Evolutionary conservation across 148 eudicot genomes (phyloP), one percentile per base, ranked within the genome.

Genomic region (Camellia granthamiana): DNA sequence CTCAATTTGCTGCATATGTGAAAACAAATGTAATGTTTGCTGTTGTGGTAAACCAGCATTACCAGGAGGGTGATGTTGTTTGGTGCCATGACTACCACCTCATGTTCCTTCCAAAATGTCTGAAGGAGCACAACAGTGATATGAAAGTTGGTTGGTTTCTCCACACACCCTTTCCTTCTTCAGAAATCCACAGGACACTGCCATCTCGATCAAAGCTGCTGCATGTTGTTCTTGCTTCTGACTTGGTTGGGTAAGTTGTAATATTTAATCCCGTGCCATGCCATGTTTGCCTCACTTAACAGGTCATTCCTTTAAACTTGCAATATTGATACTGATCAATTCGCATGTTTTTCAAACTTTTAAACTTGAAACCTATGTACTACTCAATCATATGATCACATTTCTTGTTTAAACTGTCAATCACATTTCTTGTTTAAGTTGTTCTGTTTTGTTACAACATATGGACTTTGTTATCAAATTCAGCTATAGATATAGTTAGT

Each of bases 11-110:
- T 23, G 98, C 98, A 41, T 94, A 94, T 84, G 78, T 87, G 76
- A 92, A 92, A 82, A 97, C 97, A 54, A 94, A 94, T 84, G 88
- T 91, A 80, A 92, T 91, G 97, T 94, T 94, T 86, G 98, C 98
- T 82, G 97, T 90, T 80, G 95, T 94, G 44, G 97, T 94, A 44
- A 85, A 88, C 67, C 49, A 85, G 77, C 94, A 94, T 77, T 94
- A 94, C 80, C 82, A 88, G 77, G 98, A 92, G 80, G 98, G 98
- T 79, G 97, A 94, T 82, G 90, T 94, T 38, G 93, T 94, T 70
- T 94, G 98, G 98, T 94, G 97, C 72, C 98, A 94, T 82, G 98
- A 94, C 83, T 94, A 94, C 86, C 98, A 94, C 81, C 93, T 94
- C 63, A 94, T 92, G 98, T 94, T 92, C 77, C 94, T 94, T 47